Percentiles rank a stretch among this genome's conserved stretches.
phyloP scores from a whole-genome alignment of 208 protist genomes.

The Herpetomonas tarakana region DNA sequence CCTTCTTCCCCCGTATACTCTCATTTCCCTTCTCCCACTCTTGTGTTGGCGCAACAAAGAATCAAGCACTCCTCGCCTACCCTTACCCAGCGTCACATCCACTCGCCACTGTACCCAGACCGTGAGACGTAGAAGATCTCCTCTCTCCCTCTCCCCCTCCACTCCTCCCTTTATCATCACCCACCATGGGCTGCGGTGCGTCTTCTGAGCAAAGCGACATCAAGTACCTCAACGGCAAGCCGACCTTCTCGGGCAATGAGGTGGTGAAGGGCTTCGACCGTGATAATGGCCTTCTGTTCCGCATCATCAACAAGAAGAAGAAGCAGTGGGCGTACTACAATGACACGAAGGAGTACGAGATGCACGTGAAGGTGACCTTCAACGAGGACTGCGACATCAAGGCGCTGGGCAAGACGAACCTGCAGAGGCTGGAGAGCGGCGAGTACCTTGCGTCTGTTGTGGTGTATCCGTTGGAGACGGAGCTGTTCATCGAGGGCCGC shows the following conservation, averaged over 20 bases:
- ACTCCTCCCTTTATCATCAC: constrained; percentile 2
- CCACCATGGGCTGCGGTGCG: constrained; percentile 52
- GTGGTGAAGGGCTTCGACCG: constrained; percentile 35
- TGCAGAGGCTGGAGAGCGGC: constrained; percentile 36
- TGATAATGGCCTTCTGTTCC: constrained; percentile 65
- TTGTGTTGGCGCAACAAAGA: neutral
- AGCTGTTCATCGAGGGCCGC: constrained; percentile 65
- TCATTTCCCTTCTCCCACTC: neutral
- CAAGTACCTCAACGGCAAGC: constrained; percentile 37
- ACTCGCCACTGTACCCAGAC: no score
- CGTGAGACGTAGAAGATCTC: neutral
- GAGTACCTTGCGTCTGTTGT: constrained; percentile 43
- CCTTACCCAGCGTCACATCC: no score
- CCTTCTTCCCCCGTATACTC: neutral
- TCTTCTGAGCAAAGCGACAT: constrained; percentile 13
- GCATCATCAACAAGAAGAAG: constrained; percentile 52
- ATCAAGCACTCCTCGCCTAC: neutral
- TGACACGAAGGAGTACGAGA: constrained; percentile 72
- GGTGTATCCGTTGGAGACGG: constrained; percentile 56
- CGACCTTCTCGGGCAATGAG: constrained; percentile 42
- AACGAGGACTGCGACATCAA: constrained; percentile 52
- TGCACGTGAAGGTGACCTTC: constrained; percentile 69
- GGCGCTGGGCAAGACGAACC: constrained; percentile 51
- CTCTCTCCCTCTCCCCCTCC: neutral
- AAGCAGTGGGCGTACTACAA: constrained; percentile 74